phyloP scores from a whole-genome alignment of 2,329 filamentous ascomycete species.

The Cladosporium sp. region DNA sequence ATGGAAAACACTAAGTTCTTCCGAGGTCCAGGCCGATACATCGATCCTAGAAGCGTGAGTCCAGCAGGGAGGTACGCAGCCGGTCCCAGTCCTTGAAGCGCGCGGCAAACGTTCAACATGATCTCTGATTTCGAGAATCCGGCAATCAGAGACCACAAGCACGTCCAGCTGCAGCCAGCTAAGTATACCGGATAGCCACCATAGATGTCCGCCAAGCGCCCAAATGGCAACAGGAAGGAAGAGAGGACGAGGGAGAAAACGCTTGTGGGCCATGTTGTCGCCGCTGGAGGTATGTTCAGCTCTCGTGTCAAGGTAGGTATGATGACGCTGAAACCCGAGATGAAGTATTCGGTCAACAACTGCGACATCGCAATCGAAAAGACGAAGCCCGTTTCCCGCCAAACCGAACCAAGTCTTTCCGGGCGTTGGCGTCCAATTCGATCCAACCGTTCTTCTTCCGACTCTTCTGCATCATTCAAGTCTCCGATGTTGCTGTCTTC shows the following conservation, averaged over 20 bases:
- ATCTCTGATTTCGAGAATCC: slow-evolving; percentile 29
- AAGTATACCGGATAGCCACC: slow-evolving; percentile 60
- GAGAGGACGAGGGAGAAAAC: slow-evolving; percentile 38
- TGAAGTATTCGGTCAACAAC: neutral
- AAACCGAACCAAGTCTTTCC: neutral
- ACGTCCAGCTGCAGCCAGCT: slow-evolving; percentile 48
- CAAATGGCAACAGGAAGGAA: slow-evolving; percentile 47
- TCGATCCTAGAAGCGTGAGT: slow-evolving; percentile 29
- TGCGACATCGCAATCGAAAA: neutral
- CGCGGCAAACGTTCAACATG: slow-evolving; percentile 33
- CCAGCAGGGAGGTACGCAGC: slow-evolving; percentile 32
- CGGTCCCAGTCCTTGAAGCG: slow-evolving; percentile 34
- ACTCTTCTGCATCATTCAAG: too few relatives aligned
- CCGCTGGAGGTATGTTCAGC: neutral
- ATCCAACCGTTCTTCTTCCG: too few relatives aligned
- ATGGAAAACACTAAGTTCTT: slow-evolving; percentile 35
- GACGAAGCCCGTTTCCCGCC: neutral
- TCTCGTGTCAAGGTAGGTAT: neutral
- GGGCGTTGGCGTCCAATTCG: too few relatives aligned
- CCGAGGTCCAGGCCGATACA: slow-evolving; percentile 33
- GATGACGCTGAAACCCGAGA: neutral
- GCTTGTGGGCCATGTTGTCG: neutral
- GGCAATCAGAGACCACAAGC: slow-evolving; percentile 29
- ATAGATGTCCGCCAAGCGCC: slow-evolving; percentile 51
- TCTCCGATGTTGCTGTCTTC: too few relatives aligned